Percentiles rank a stretch among this genome's conserved stretches.
Conservation (phyloP, 164 flowering plant genomes). For the Chloranthus sessilifolius region DNA sequence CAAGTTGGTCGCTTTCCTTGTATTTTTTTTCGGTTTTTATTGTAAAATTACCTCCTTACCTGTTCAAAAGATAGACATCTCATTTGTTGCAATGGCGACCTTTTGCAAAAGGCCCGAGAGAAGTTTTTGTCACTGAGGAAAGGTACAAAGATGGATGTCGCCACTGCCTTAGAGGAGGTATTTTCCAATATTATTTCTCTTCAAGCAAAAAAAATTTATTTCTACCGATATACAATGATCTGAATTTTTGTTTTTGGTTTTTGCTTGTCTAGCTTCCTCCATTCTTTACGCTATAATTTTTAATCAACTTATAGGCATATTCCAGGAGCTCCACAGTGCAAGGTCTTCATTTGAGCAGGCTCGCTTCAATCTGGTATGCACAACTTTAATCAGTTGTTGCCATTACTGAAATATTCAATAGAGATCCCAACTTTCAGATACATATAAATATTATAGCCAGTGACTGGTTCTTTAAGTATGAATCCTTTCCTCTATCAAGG, state of each 20-base stretch:
- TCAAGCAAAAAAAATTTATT: background rate
- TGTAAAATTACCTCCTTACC: too few species aligned
- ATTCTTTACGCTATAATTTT: constrained; percentile 9
- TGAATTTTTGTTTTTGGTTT: constrained; percentile 13
- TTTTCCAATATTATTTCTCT: constrained; percentile 7
- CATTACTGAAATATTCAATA: too few species aligned
- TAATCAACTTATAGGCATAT: constrained; percentile 41
- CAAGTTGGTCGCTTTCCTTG: too few species aligned
- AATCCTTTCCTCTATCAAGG: constrained; percentile 30
- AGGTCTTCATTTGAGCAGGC: constrained; percentile 93
- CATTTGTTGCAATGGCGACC: background rate
- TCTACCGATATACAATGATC: constrained; percentile 5
- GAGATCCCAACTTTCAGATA: too few species aligned
- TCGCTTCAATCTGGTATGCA: constrained; percentile 81
- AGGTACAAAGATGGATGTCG: constrained; percentile 53
- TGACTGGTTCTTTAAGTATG: background rate
- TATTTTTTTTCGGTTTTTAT: too few species aligned
- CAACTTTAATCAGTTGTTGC: background rate
- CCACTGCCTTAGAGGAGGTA: constrained; percentile 59
- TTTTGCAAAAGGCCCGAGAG: constrained; percentile 55
- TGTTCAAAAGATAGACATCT: too few species aligned
- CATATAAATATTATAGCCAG: background rate
- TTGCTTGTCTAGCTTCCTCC: constrained; percentile 16
- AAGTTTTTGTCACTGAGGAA: constrained; percentile 60
- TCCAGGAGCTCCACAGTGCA: constrained; percentile 91